Base-by-base conservation (phyloP, 805 yeast genomes). In the Metahyphopichia silvanorum region DNA sequence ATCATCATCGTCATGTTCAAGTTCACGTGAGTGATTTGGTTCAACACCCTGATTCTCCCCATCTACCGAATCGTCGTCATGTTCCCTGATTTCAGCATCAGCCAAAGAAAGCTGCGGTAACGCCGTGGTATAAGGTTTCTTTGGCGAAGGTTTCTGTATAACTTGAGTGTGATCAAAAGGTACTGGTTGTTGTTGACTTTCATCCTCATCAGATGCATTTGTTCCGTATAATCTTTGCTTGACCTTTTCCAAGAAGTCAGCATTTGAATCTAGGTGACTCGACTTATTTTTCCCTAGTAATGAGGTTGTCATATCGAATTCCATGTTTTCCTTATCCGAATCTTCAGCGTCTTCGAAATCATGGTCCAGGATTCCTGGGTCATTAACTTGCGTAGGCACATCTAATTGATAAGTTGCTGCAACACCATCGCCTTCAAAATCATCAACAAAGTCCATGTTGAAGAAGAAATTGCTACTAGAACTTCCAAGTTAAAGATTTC, bases 191-290 rank as follows among this genome's bases (percentile, higher is more conserved):
- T n/a, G n/a, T n/a, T n/a, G n/a, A n/a, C n/a, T n/a, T n/a, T n/a
- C n/a, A n/a, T n/a, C n/a, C n/a, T n/a, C 46, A 1, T 33, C 35
- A 23, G 35, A 38, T n/a, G 39, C 42, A 12, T 38, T 44, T 21
- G 39, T 46, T 1, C 52, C 60, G 30, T 42, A 37, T 7, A 55
- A 41, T 27, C 63, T 41, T 30, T 47, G 44, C 29, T 52, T 58
- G 29, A 59, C 52, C 19, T 48, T 49, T 25, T 49, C 51, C 11
- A 60, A 40, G 20, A 51, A 41, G n/a, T n/a, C n/a, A n/a, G n/a
- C n/a, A 18, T 43, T 40, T 10, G 44, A 33, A 34, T 43, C 47
- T 21, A 36, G 37, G 13, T 26, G 35, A 21, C 20, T 34, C 3
- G 31, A 12, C n/a, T 41, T 30, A 17, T 27, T 15, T 5, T 24